Evolutionary conservation across 306 rosid genomes (phyloP), one percentile per base, ranked within the genome.

Genomic region (Biancaea sappan): DNA sequence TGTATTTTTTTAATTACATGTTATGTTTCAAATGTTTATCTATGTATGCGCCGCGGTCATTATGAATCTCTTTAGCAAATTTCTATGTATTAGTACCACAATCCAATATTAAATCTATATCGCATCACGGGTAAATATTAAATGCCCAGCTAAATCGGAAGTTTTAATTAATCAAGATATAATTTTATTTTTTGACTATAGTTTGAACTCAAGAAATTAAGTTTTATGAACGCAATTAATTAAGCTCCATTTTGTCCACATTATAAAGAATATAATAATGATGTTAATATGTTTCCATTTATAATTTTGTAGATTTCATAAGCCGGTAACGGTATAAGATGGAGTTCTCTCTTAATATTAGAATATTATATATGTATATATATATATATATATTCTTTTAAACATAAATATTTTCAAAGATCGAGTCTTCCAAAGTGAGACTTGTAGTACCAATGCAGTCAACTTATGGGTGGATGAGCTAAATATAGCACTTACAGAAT

Each of bases 21-120:
- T 60, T 60, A 25, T 32, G 44, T 34, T 29, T 60, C 66, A 60
- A 60, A n/a, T 60, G 66, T 60, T 46, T 1, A 46, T 46, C 21
- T 15, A 14, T 44, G 0, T 15, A 1, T 16, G 8, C 15, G 24
- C 35, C 44, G 3, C 47, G 11, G 16, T 32, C 41, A 29, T 59
- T 59, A 6, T 31, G 29, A 35, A 38, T 38, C 44, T 38, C 1
- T 4, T 35, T 35, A 35, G 8, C n/a, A 4, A 54, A 25, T 26
- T 25, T 56, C 6, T n/a, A 28, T 56, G 6, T 2, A 2, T 14
- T 26, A 25, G 35, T 56, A 10, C 66, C 24, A n/a, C 16, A 53
- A 32, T 59, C 15, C 44, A 2, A 59, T 31, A n/a, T n/a, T n/a
- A 2, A 32, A 8, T 59, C 35, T 32, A 51, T 51, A 21, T 2